A percentile compares a stretch with the other conserved stretches of the same genome.
phyloP scores from a whole-genome alignment of 768 basidiomycete species.

The Lanmaoa pseudosensibilis region DNA sequence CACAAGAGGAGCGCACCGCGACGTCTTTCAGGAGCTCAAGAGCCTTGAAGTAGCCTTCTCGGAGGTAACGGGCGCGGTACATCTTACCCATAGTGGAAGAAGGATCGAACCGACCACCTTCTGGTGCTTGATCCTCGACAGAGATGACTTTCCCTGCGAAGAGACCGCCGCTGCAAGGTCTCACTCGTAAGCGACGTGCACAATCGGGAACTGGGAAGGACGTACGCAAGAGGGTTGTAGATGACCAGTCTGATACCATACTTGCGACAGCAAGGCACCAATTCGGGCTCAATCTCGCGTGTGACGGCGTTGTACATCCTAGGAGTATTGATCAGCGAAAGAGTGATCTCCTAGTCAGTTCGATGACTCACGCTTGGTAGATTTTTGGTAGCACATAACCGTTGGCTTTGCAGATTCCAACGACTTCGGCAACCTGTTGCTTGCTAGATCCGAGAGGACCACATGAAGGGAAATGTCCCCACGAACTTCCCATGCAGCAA shows the following conservation, averaged over 20 bases:
- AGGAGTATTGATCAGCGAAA: not conserved
- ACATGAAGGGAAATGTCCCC: not conserved
- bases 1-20: conserved; percentile 34
- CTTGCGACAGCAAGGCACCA: conserved; percentile 59
- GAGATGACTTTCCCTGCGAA: conserved; percentile 50
- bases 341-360: not conserved
- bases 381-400: conserved; percentile 55
- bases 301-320: conserved; percentile 53
- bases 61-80: conserved; percentile 48
- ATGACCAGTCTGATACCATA: conserved; percentile 56
- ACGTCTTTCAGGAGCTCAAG: conserved; percentile 40
- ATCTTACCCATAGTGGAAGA: conserved; percentile 38
- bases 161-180: conserved; percentile 4
- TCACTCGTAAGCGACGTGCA: not conserved
- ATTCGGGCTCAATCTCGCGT: conserved; percentile 46
- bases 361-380: conserved; percentile 49
- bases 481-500: conserved; percentile 51
- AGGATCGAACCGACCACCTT: conserved; percentile 45
- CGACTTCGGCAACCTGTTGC: conserved; percentile 55
- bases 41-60: conserved; percentile 43
- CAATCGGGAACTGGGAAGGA: not conserved
- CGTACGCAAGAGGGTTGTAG: conserved; percentile 55
- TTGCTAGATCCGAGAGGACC: not conserved
- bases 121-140: conserved; percentile 28
- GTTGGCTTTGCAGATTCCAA: conserved; percentile 54